A percentile compares a stretch with the other conserved stretches of the same genome.
Evolutionary conservation across 2,329 filamentous ascomycete genomes (phyloP).

Genomic region (Aspergillus awamori): DNA sequence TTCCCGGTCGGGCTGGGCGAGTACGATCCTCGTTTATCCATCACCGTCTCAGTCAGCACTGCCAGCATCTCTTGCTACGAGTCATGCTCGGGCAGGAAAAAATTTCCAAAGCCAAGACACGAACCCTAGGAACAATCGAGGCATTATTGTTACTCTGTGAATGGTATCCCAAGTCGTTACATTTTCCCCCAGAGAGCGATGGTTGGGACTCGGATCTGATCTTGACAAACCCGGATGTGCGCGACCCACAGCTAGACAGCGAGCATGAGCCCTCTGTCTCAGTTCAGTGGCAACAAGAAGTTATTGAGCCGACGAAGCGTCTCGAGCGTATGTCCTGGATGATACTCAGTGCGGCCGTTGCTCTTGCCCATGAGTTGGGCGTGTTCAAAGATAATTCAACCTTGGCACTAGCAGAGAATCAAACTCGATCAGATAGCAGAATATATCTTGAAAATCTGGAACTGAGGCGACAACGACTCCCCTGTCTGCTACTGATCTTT

Average conservation of each 20-base stretch:
- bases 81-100: constrained; percentile 58
- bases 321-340: constrained; percentile 63
- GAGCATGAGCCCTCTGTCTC: constrained; percentile 33
- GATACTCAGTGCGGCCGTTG: constrained; percentile 55
- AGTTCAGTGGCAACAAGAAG: constrained; percentile 54
- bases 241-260: constrained; percentile 37
- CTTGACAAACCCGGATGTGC: constrained; percentile 44
- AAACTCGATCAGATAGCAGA: constrained; percentile 17
- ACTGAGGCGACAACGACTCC: constrained; percentile 34
- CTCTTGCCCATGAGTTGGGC: constrained; percentile 55
- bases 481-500: constrained; percentile 45
- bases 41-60: constrained; percentile 56
- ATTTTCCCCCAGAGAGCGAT: constrained; percentile 55
- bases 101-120: constrained; percentile 49
- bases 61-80: constrained; percentile 54
- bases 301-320: constrained; percentile 55
- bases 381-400: constrained; percentile 43
- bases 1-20: constrained; percentile 42
- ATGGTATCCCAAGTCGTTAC: constrained; percentile 57
- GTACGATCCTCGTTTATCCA: constrained; percentile 55
- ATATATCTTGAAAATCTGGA: constrained; percentile 24
- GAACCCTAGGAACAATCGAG: constrained; percentile 55
- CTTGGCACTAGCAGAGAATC: constrained; percentile 24
- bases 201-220: constrained; percentile 58
- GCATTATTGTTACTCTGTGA: constrained; percentile 56